phyloP scores from a whole-genome alignment of 179 eudicot genomes.

The Spergularia azorica region DNA sequence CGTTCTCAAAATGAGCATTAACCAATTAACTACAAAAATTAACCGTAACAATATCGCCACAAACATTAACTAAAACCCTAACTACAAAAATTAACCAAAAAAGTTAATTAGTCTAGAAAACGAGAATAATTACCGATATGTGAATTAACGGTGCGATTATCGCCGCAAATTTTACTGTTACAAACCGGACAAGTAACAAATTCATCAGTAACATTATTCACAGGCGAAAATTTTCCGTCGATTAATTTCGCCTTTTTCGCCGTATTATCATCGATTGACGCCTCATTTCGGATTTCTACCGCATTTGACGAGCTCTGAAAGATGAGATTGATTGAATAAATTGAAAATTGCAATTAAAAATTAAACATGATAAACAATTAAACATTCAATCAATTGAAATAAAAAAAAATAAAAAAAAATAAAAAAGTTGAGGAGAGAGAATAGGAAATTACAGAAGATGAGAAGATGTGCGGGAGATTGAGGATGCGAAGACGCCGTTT shows the following conservation, averaged over 20 bases:
- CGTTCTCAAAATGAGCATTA: too few species aligned
- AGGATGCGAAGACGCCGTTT: conserved; percentile 70
- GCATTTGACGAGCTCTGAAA: conserved; percentile 37
- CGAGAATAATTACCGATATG: conserved; percentile 55
- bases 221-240: background rate
- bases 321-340: background rate
- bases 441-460: conserved; percentile 24
- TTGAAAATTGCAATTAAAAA: background rate
- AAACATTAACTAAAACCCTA: background rate
- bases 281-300: conserved; percentile 16
- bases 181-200: conserved; percentile 80
- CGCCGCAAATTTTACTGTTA: conserved; percentile 47
- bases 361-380: background rate
- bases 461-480: conserved; percentile 52
- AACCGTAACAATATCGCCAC: background rate
- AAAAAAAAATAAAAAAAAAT: background rate
- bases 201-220: conserved; percentile 6
- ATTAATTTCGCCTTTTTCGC: background rate
- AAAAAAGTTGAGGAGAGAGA: conserved; percentile 6
- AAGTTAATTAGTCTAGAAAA: too few species aligned
- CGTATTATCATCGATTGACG: background rate
- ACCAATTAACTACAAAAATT: background rate
- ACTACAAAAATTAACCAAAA: background rate
- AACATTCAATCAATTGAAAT: background rate
- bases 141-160: conserved; percentile 55